A percentile compares a stretch with the other conserved stretches of the same genome.
Evolutionary conservation across 2,329 filamentous ascomycete genomes (phyloP).

Genomic region (Daldinia eschscholtzii): DNA sequence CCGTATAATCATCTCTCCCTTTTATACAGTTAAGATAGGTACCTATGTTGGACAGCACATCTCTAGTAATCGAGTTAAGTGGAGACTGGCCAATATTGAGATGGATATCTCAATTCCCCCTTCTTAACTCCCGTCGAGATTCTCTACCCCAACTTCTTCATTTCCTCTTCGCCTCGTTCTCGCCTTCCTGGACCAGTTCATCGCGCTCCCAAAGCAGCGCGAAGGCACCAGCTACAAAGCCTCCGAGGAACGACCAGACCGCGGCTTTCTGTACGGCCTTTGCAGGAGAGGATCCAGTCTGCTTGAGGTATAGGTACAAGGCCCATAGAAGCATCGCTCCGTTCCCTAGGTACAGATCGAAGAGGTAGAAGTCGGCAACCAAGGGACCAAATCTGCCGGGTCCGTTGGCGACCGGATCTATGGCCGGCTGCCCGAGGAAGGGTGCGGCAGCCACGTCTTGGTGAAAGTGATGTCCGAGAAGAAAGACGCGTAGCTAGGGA

Average conservation of each 20-base stretch:
- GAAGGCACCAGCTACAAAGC: constrained; percentile 41
- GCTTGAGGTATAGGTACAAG: constrained; percentile 47
- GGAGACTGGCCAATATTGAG: neutral
- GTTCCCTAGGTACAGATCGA: constrained; percentile 50
- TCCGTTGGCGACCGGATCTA: constrained; percentile 37
- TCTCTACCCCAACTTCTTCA: neutral
- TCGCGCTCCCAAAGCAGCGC: constrained; percentile 50
- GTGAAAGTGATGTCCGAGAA: constrained; percentile 46
- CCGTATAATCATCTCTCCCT: neutral
- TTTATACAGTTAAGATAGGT: neutral
- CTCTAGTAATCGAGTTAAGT: neutral
- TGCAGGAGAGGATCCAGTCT: constrained; percentile 40
- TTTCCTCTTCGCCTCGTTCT: constrained; percentile 43
- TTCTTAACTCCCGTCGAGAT: neutral
- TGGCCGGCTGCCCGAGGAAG: constrained; percentile 35
- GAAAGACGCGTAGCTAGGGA: constrained; percentile 41
- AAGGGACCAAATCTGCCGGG: constrained; percentile 46
- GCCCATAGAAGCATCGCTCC: constrained; percentile 49
- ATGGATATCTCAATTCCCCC: neutral
- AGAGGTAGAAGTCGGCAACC: constrained; percentile 49
- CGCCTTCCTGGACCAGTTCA: constrained; percentile 47
- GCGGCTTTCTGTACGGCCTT: constrained; percentile 40
- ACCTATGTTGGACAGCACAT: neutral
- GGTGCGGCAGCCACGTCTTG: constrained; percentile 46
- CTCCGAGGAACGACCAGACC: constrained; percentile 49